A percentile compares a stretch with the other conserved stretches of the same genome.
Evolutionary conservation across 2,329 filamentous ascomycete species (phyloP).

Genomic region (Didymella pomorum): DNA sequence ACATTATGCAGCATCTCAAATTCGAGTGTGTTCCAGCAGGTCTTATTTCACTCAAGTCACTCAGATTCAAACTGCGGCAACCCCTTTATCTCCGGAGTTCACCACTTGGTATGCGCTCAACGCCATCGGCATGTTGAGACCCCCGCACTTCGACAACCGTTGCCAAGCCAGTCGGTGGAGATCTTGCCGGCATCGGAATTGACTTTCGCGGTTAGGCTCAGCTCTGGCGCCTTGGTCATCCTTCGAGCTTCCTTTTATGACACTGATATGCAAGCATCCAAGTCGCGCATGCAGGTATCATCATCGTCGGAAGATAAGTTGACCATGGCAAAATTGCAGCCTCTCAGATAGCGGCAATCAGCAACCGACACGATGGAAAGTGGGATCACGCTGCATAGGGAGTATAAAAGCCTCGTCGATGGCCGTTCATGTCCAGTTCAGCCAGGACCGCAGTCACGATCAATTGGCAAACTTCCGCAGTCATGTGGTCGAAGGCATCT

Average conservation of each 20-base stretch:
- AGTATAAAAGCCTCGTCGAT: slow-evolving; percentile 3
- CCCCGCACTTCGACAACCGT: slow-evolving; percentile 16
- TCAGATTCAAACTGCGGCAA: not conserved
- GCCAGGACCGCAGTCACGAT: not conserved
- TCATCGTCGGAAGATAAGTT: slow-evolving; percentile 17
- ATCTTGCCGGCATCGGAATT: slow-evolving; percentile 6
- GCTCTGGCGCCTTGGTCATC: slow-evolving; percentile 11
- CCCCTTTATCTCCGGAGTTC: not conserved
- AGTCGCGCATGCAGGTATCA: slow-evolving; percentile 23
- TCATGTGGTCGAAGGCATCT: slow-evolving; percentile 24
- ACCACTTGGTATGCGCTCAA: slow-evolving; percentile 1
- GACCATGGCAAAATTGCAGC: slow-evolving; percentile 2
- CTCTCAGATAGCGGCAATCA: slow-evolving; percentile 23
- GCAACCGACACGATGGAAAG: not conserved
- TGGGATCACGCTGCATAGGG: not conserved
- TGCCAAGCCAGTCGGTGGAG: slow-evolving; percentile 9
- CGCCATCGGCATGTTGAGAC: slow-evolving; percentile 4
- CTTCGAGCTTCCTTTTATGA: slow-evolving; percentile 32
- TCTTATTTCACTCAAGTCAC: not conserved
- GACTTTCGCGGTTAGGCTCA: slow-evolving; percentile 5
- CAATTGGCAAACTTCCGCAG: not conserved
- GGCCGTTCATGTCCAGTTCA: not conserved
- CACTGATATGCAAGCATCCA: slow-evolving; percentile 19
- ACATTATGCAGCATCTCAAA: not conserved
- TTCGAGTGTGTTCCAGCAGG: not conserved